Evolutionary conservation across 768 basidiomycete genomes (phyloP).

Genomic region (Dendrothele bispora): DNA sequence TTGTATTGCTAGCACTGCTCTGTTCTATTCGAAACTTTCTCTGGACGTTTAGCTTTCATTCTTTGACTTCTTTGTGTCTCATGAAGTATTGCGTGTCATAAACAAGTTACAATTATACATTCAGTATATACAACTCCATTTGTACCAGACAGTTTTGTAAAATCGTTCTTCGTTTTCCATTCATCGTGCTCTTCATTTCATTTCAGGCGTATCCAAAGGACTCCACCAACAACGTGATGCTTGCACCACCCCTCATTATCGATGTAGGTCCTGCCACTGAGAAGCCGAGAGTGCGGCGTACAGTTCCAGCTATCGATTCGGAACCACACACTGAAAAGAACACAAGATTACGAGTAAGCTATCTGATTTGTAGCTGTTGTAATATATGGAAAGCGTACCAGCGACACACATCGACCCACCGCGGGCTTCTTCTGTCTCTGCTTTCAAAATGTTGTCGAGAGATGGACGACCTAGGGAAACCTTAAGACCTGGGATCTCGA

Average conservation of each 20-base stretch:
- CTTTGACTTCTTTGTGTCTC: no score
- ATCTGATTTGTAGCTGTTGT: background rate
- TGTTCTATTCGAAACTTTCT: no score
- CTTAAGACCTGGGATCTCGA: background rate
- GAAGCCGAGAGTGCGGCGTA: constrained; percentile 17
- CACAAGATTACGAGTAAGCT: background rate
- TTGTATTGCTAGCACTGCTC: no score
- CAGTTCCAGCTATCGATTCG: constrained; percentile 14
- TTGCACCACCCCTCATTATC: constrained; percentile 34
- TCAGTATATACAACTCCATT: no score
- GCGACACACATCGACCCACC: constrained; percentile 20
- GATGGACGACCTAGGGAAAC: constrained; percentile 18
- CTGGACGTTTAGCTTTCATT: no score
- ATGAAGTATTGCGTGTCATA: no score
- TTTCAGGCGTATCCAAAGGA: constrained; percentile 44
- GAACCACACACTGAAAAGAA: constrained; percentile 21
- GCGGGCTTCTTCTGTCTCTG: constrained; percentile 10
- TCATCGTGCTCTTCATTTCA: no score
- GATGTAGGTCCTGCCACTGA: constrained; percentile 19
- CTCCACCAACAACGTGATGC: constrained; percentile 36
- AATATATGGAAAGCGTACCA: constrained; percentile 15
- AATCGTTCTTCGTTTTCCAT: no score
- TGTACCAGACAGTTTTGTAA: no score
- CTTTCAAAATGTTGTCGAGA: constrained; percentile 14
- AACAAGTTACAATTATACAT: no score